phyloP scores from a whole-genome alignment of 768 basidiomycete genomes.

The Auricularia auricula-judae region DNA sequence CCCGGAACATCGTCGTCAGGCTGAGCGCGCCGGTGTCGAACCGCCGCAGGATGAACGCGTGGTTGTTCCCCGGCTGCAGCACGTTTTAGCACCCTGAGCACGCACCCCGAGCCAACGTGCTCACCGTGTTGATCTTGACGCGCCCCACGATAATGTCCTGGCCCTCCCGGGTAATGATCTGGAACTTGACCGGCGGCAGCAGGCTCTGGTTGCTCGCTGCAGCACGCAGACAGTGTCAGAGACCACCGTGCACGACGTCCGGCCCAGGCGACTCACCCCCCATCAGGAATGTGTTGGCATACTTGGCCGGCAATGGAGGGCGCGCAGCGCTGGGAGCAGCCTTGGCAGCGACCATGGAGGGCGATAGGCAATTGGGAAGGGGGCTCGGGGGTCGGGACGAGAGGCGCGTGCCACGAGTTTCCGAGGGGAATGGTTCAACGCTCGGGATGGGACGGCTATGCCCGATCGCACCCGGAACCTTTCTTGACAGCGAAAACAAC shows the following conservation, averaged over 20 bases:
- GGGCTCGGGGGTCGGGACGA: no score
- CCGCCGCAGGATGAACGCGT: slow-evolving; percentile 89
- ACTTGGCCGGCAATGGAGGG: background rate
- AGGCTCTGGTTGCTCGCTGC: slow-evolving; percentile 17
- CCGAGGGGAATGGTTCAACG: no score
- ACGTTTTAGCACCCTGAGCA: slow-evolving; percentile 12
- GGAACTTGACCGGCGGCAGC: slow-evolving; percentile 72
- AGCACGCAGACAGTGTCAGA: background rate
- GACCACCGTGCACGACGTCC: background rate
- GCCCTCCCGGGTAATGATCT: slow-evolving; percentile 80
- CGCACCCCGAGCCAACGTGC: slow-evolving; percentile 15
- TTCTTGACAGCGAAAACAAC: no score
- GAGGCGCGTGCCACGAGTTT: no score
- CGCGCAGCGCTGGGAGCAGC: background rate
- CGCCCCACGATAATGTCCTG: slow-evolving; percentile 81
- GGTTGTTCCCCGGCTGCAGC: slow-evolving; percentile 47
- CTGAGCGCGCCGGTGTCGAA: slow-evolving; percentile 90
- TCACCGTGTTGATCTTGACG: slow-evolving; percentile 81
- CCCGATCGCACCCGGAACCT: no score
- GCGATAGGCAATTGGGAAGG: no score
- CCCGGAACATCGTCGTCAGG: slow-evolving; percentile 93
- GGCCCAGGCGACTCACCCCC: background rate
- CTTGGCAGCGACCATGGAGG: no score
- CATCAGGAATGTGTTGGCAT: background rate
- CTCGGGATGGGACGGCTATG: no score